Evolutionary conservation across 352 stramenopile species (phyloP).

Genomic region (Pythium scleroteichum): DNA sequence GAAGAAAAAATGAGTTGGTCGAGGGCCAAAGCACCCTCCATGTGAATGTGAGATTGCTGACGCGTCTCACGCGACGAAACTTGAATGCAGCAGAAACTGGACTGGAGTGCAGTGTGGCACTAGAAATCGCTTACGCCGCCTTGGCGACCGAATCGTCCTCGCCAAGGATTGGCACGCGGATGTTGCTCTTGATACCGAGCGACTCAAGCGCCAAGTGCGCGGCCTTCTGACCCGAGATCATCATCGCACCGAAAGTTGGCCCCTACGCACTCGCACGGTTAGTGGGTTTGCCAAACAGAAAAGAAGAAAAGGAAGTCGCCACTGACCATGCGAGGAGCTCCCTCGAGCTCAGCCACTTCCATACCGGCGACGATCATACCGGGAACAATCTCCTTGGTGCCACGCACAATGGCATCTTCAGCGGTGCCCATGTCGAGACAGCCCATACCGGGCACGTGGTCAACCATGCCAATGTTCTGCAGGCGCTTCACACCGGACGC

Average conservation of each 20-base stretch:
- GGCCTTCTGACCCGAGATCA: conserved; percentile 69
- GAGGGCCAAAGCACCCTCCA: too few species aligned
- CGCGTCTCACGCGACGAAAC: too few species aligned
- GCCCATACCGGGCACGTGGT: conserved; percentile 57
- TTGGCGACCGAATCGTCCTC: conserved; percentile 41
- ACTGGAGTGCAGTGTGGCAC: too few species aligned
- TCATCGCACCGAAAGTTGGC: conserved; percentile 65
- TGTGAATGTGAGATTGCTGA: too few species aligned
- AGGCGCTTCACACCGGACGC: conserved; percentile 66
- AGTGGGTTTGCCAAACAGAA: not conserved
- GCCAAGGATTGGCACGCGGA: conserved; percentile 36
- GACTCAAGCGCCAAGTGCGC: conserved; percentile 59
- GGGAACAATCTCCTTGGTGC: conserved; percentile 64
- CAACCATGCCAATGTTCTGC: conserved; percentile 67
- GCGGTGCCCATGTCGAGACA: conserved; percentile 62
- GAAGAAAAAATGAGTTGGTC: conserved; percentile 4
- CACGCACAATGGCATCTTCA: conserved; percentile 61
- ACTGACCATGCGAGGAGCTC: conserved; percentile 54
- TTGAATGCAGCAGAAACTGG: not conserved
- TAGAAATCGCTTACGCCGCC: conserved; percentile 33
- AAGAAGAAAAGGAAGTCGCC: not conserved
- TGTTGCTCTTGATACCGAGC: conserved; percentile 59
- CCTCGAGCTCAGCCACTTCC: conserved; percentile 65
- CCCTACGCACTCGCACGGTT: conserved; percentile 24
- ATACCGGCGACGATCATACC: conserved; percentile 66